Base-by-base conservation (phyloP, 371 early-diverging fungal species). In the Syncephalastrum sp. region DNA sequence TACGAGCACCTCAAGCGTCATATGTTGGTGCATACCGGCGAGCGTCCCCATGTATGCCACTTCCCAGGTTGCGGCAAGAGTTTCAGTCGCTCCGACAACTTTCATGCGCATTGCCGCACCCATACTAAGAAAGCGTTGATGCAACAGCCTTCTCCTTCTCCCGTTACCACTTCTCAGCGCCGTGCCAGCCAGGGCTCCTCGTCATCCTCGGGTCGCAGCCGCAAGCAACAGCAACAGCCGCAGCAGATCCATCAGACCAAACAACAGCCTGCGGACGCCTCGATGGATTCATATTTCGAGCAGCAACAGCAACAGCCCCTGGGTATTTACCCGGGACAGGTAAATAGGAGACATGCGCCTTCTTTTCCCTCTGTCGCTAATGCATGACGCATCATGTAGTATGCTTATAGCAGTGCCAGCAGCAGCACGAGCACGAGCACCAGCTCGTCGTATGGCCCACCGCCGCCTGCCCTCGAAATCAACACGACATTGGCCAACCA, bases 1-100 rank as follows among this genome's bases (percentile, higher is more conserved):
- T 87, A 80, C 63, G 94, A 94, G 59, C 93, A 93, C 64, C 68
- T 93, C 50, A 89, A 91, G 55, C 67, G 95, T 10, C 94, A 92
- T 61, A 82, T 84, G 77, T 63, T 89, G 8, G 83, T 85, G 46
- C 85, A 85, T 41, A 81, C 85, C 8, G 83, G 82, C 21, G 83
- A 83, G 55, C 69, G 83, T 17, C 82, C 91, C 29, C 87, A 82
- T 69, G 77, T 80, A n/a, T 91, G 91, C 57, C 79, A 75, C 45
- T 79, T 79, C 27, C 75, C 75, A 29, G 82, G 81, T 7, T 91
- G 91, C 60, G 79, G 82, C 19, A 87, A 87, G 61, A 74, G 81
- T 4, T 91, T 91, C 57, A 84, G 89, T 54, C 82, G 91, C 25
- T 88, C 88, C 7, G 91, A 91, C 60, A 89, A 91, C 63, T 84